Base-by-base conservation (phyloP, 768 basidiomycete genomes). In the Cantharellus anzutake region DNA sequence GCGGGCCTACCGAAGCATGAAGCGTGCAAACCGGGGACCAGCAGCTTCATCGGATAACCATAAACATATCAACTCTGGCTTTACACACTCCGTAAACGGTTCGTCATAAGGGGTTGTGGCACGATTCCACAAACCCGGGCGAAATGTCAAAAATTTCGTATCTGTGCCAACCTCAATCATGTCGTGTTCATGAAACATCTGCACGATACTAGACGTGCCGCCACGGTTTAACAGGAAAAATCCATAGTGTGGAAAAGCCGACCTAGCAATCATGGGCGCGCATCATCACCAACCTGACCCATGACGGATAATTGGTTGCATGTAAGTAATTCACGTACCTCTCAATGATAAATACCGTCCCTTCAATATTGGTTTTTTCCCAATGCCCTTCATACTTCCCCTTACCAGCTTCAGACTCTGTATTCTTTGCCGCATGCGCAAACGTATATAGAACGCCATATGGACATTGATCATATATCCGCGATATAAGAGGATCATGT, bases 281-380 rank as follows among this genome's bases (percentile, higher is more conserved):
- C 20, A 29, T 29, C 20, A 29, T 29, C 20, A 29, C 20, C 20
- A 29, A 29, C 20, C 20, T 29, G 20, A 29, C 20, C 20, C 20
- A 29, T 29, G 20, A 29, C 20, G 20, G 20, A 29, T 29, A 29
- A 29, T 29, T 29, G 20, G 20, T 29, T 29, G 11, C 35, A 55
- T 11, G 52, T 14, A 11, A 55, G 38, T 39, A 38, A 41, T 39
- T 16, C 41, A 73, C 79, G 64, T 64, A 87, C 86, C 86, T 75
- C 72, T 90, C 86, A 66, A 84, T 87, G 64, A 91, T 73, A 71
- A 91, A 90, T 81, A 90, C 86, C 71, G 79, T 83, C n/a, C 87
- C 88, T 68, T 91, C 87, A 67, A 71, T 84, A 50, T 86, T 86
- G 62, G 83, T 79, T 70, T 87, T 88, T 70, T 81, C 80, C 87